Evolutionary conservation across 352 stramenopile genomes (phyloP).

Genomic region (Phytophthora sp.): DNA sequence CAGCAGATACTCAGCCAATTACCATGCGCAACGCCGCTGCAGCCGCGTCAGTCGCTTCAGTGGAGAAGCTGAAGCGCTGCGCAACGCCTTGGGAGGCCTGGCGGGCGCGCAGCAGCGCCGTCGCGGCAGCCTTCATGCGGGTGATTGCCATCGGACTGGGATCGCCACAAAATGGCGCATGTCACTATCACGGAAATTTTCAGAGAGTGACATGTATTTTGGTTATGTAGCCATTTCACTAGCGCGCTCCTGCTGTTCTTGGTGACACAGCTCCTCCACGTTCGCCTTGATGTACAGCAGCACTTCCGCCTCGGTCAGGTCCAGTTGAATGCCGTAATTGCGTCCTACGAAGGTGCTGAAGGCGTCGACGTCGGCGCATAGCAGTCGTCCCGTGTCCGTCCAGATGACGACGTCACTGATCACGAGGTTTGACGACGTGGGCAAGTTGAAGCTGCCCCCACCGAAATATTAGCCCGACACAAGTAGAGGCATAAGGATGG

Average conservation of each 20-base stretch:
- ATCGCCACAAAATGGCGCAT: slow-evolving; percentile 32
- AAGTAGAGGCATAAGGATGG: neutral
- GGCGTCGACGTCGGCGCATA: slow-evolving; percentile 65
- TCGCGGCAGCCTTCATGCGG: slow-evolving; percentile 40
- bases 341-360: slow-evolving; percentile 69
- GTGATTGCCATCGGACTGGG: slow-evolving; percentile 41
- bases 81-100: slow-evolving; percentile 8
- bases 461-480: slow-evolving; percentile 1
- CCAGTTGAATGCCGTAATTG: slow-evolving; percentile 71
- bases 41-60: slow-evolving; percentile 72
- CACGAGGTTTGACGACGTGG: slow-evolving; percentile 46
- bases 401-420: slow-evolving; percentile 77
- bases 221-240: slow-evolving; percentile 1
- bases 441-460: slow-evolving; percentile 30
- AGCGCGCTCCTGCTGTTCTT: slow-evolving; percentile 13
- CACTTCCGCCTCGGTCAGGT: slow-evolving; percentile 67
- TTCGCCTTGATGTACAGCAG: slow-evolving; percentile 74
- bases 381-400: slow-evolving; percentile 62
- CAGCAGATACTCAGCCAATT: neutral
- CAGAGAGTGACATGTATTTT: too few relatives aligned
- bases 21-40: slow-evolving; percentile 78
- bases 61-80: slow-evolving; percentile 51
- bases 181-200: too few relatives aligned
- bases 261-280: slow-evolving; percentile 61
- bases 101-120: slow-evolving; percentile 39